Evolutionary conservation across 495 filamentous ascomycete genomes (phyloP), one percentile per base, ranked within the genome.

Genomic region (Trichoderma gamsii): DNA sequence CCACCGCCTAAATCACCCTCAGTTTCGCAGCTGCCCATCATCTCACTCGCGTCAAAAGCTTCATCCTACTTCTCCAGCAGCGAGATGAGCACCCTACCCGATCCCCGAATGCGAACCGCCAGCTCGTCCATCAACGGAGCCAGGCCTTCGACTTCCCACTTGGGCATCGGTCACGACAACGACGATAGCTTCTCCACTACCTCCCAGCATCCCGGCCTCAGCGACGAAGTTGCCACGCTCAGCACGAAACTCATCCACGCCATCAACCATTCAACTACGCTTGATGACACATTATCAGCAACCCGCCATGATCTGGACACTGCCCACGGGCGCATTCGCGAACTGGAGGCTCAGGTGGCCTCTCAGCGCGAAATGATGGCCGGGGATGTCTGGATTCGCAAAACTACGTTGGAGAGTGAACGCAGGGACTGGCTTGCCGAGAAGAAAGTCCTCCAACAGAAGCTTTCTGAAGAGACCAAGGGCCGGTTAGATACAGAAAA

Each of bases 221-320:
- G 89, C 75, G 86, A 88, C 67, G 95, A 99, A 77, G 93, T 98
- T 15, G 90, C 95, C 35, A 85, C 92, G 4, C 82, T 99, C 27
- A 97, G 92, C 76, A 93, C 92, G 63, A 99, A 99, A 78, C 84
- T 99, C 66, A 92, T 99, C 68, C 93, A 92, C 72, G 93, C 95
- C 66, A 97, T 99, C 77, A 99, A 99, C 75, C 91, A 95, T 74
- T 96, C 98, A 80, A 97, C 95, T 5, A 90, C 83, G 38, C 82
- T 99, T 35, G 95, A 99, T 73, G 95, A 99, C 73, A 90, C 86
- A 41, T 83, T 99, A 63, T 88, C 90, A 65, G 88, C 84, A 29
- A 91, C 94, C 29, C 86, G 91, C 21, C 88, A 94, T 75, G 92
- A 97, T 73, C 74, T 99, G 65, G 92, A 96, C 65, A 74, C 83